These are phyloP conservation scores for Podila minutissima DNA, from an alignment of 192 early-diverging fungal species.

Conservation along the genomic window DNA sequence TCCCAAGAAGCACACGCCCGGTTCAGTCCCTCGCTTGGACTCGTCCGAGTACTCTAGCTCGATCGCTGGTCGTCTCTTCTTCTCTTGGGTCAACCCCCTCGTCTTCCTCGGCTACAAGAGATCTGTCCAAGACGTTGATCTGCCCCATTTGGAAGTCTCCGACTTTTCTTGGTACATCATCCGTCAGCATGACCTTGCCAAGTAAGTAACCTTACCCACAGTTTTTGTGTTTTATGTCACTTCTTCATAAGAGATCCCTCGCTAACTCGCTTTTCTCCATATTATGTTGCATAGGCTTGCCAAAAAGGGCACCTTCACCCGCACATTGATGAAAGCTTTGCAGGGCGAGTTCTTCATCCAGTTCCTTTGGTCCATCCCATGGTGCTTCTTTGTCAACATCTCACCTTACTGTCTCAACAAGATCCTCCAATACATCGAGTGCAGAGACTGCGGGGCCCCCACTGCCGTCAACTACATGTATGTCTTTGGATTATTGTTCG, in stretches of 20 bases:
- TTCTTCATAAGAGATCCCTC: not conserved
- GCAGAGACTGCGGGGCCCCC: conserved; percentile 27
- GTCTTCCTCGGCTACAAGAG: conserved; percentile 58
- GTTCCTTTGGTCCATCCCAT: conserved; percentile 20
- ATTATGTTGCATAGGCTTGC: not conserved
- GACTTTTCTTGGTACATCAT: conserved; percentile 45
- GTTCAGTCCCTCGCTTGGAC: conserved; percentile 1
- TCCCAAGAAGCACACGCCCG: conserved; percentile 9
- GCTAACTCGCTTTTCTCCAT: not conserved
- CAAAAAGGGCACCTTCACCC: conserved; percentile 18
- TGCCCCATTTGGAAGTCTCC: conserved; percentile 61
- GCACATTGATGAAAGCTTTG: conserved; percentile 11
- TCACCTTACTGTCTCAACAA: conserved; percentile 33
- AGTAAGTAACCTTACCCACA: conserved; percentile 12
- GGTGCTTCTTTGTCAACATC: conserved; percentile 12
- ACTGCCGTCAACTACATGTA: conserved; percentile 56
- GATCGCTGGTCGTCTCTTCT: conserved; percentile 34
- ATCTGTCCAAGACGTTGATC: conserved; percentile 64
- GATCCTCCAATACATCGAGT: conserved; percentile 44
- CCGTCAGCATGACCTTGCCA: not conserved
- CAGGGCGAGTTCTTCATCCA: conserved; percentile 18
- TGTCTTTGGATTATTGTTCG: conserved; percentile 64
- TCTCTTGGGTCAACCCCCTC: conserved; percentile 50
- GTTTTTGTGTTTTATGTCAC: not conserved
- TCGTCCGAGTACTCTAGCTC: conserved; percentile 30